Evolutionary conservation across 2,329 filamentous ascomycete genomes (phyloP).

Genomic region (Dactylellina parvicollis): DNA sequence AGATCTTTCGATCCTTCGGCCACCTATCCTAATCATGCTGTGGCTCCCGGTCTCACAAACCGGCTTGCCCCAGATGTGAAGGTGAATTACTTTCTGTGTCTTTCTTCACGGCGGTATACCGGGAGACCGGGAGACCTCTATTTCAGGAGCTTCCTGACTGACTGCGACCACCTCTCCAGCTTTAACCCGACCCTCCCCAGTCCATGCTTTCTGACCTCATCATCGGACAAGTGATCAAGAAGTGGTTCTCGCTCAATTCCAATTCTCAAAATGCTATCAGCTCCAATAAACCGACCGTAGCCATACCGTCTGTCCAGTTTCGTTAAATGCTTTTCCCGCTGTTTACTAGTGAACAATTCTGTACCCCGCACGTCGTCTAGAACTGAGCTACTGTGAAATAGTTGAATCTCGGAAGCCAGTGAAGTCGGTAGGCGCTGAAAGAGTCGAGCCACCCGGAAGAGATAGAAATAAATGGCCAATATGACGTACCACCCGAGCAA

Average conservation of each 20-base stretch:
- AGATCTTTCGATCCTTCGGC: too few relatives aligned
- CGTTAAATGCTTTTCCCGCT: constrained; percentile 42
- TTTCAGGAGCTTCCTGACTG: constrained; percentile 1
- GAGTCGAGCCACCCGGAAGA: constrained; percentile 38
- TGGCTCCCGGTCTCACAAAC: too few relatives aligned
- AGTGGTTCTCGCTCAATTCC: constrained; percentile 45
- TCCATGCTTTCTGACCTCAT: constrained; percentile 41
- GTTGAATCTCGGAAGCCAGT: constrained; percentile 55
- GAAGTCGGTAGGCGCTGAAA: constrained; percentile 54
- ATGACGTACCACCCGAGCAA: constrained; percentile 52
- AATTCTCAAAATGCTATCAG: constrained; percentile 24
- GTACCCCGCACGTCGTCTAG: constrained; percentile 54
- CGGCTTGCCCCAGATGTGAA: too few relatives aligned
- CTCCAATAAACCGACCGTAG: constrained; percentile 47
- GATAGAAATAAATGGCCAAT: constrained; percentile 43
- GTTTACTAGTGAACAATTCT: constrained; percentile 41
- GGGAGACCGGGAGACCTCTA: neutral
- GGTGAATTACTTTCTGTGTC: neutral
- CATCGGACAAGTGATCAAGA: constrained; percentile 27
- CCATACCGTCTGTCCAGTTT: constrained; percentile 50
- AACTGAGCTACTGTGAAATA: constrained; percentile 53
- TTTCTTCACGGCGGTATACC: neutral
- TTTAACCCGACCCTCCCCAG: constrained; percentile 37
- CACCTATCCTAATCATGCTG: too few relatives aligned
- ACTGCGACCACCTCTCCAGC: neutral